Conservation (phyloP, 441 rosid genomes). For the Adansonia madagascariensis region DNA sequence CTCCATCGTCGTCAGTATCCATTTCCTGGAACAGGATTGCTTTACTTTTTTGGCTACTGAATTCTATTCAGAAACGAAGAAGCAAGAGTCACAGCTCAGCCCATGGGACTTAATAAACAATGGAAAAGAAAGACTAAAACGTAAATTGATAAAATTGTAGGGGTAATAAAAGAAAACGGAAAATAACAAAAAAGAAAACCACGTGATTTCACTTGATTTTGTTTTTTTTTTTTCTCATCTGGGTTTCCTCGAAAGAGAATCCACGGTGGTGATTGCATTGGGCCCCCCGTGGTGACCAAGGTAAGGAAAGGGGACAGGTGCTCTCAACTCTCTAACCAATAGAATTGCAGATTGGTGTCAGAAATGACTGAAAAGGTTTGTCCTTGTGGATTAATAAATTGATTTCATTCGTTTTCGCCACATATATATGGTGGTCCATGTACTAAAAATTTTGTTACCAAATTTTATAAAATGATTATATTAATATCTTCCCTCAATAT, state of each 20-base stretch:
- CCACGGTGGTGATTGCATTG: constrained; percentile 32
- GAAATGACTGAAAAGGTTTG: constrained; percentile 26
- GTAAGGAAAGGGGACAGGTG: constrained; percentile 19
- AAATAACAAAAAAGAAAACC: constrained; percentile 1
- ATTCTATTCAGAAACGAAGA: neutral
- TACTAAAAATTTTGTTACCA: neutral
- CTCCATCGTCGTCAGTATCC: constrained; percentile 43
- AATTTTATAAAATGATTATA: no score
- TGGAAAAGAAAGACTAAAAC: neutral
- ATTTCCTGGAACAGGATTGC: constrained; percentile 1
- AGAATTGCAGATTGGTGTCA: constrained; percentile 10
- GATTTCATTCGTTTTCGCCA: constrained; percentile 29
- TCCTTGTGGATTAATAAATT: constrained; percentile 16
- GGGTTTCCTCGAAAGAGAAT: neutral
- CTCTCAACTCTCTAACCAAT: constrained; percentile 24
- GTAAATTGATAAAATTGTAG: neutral
- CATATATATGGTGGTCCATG: constrained; percentile 29
- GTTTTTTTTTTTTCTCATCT: neutral
- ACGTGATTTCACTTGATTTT: neutral
- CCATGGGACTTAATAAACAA: neutral
- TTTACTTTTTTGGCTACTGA: neutral
- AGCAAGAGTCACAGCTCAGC: no score
- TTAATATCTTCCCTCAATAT: no score
- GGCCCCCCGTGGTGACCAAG: constrained; percentile 20
- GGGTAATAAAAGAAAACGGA: constrained; percentile 1